These are phyloP conservation scores for Antitrichia curtipendula DNA, from an alignment of 225 moss, liverwort and hornwort species.

Conservation along the genomic window DNA sequence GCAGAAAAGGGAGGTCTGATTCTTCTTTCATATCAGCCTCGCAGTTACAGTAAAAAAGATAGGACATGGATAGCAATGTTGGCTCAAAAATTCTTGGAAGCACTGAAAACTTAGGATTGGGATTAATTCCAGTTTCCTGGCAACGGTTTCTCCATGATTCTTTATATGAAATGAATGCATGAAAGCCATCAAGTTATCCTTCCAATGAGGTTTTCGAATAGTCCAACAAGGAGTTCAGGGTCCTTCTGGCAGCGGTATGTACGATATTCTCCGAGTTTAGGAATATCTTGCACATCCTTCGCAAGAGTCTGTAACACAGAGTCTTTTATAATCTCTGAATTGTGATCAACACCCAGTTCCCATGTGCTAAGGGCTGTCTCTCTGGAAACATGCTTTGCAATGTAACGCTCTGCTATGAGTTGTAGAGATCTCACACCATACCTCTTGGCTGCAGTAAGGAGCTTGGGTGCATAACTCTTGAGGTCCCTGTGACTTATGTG, in stretches of 20 bases:
- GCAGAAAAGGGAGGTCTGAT: conserved; percentile 22
- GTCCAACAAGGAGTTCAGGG: conserved; percentile 67
- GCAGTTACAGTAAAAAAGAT: conserved; percentile 36
- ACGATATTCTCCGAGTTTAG: conserved; percentile 63
- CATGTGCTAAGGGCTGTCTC: conserved; percentile 70
- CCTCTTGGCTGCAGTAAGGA: conserved; percentile 67
- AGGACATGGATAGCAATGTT: conserved; percentile 35
- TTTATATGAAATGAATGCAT: not conserved
- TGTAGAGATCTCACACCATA: conserved; percentile 52
- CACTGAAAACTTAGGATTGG: conserved; percentile 5
- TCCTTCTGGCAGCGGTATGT: conserved; percentile 62
- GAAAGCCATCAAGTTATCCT: conserved; percentile 33
- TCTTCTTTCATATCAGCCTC: conserved; percentile 34
- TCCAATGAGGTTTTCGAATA: conserved; percentile 54
- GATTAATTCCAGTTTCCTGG: not conserved
- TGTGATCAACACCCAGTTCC: conserved; percentile 72
- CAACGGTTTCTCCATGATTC: not conserved
- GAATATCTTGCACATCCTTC: conserved; percentile 60
- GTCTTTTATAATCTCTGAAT: conserved; percentile 64
- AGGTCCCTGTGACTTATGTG: conserved; percentile 67
- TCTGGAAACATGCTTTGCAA: conserved; percentile 55
- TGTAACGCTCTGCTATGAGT: conserved; percentile 49
- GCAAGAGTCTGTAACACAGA: conserved; percentile 56
- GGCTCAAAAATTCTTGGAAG: conserved; percentile 12
- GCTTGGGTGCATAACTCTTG: conserved; percentile 45